Conservation (phyloP, 2,329 filamentous ascomycete genomes). For the Ceratocystis diversiconidia region DNA sequence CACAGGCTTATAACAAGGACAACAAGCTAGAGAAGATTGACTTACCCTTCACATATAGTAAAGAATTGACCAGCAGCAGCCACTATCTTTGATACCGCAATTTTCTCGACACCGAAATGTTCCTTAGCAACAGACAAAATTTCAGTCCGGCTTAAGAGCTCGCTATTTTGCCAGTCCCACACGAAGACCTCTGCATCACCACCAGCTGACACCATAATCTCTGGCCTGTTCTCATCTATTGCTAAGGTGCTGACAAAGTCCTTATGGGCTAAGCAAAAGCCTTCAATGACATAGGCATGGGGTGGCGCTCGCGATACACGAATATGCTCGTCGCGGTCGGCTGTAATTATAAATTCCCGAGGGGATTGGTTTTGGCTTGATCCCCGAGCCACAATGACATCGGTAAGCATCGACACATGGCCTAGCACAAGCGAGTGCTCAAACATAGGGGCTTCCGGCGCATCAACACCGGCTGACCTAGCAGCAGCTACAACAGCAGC, state of each 20-base stretch:
- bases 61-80: slow-evolving; percentile 25
- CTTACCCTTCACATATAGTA: slow-evolving; percentile 34
- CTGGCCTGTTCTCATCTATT: slow-evolving; percentile 39
- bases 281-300: slow-evolving; percentile 77
- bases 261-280: slow-evolving; percentile 75
- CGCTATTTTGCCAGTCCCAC: slow-evolving; percentile 62
- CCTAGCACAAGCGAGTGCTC: slow-evolving; percentile 69
- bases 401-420: slow-evolving; percentile 89
- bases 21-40: neutral
- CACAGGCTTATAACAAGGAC: neutral
- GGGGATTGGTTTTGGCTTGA: slow-evolving; percentile 22
- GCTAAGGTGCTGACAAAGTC: slow-evolving; percentile 71
- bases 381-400: slow-evolving; percentile 37
- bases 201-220: slow-evolving; percentile 70
- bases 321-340: slow-evolving; percentile 58
- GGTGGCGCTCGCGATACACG: slow-evolving; percentile 68
- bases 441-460: slow-evolving; percentile 38
- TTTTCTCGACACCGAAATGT: slow-evolving; percentile 21
- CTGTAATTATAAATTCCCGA: slow-evolving; percentile 39
- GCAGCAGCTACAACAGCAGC: neutral
- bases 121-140: slow-evolving; percentile 28
- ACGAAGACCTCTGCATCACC: slow-evolving; percentile 66
- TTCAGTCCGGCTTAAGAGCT: slow-evolving; percentile 39
- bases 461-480: slow-evolving; percentile 15
- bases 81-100: slow-evolving; percentile 31